Evolutionary conservation across 495 filamentous ascomycete genomes (phyloP).

Genomic region (Parathielavia appendiculata): DNA sequence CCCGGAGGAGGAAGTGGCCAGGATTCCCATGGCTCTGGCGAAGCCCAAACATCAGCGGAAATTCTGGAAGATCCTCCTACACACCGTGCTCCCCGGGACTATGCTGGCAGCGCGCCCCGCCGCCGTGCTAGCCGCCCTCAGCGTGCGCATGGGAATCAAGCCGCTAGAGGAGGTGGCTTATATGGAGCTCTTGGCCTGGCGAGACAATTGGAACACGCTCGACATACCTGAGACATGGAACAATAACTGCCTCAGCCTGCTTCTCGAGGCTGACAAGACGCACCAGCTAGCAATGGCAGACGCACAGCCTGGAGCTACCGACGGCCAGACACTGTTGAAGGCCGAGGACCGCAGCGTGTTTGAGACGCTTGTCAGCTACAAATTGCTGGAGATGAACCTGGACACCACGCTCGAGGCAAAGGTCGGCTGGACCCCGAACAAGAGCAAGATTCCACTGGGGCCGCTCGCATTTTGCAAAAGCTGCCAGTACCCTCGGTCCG

Average conservation of each 20-base stretch:
- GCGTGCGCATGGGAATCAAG: constrained; percentile 39
- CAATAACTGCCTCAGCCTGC: constrained; percentile 36
- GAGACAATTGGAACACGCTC: constrained; percentile 38
- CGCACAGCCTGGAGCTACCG: not conserved
- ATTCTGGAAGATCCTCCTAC: constrained; percentile 44
- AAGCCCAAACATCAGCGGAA: constrained; percentile 24
- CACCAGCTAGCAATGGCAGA: constrained; percentile 20
- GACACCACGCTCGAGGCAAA: constrained; percentile 32
- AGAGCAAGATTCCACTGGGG: constrained; percentile 34
- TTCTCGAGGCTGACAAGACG: constrained; percentile 41
- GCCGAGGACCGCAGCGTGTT: constrained; percentile 35
- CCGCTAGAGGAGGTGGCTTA: constrained; percentile 36
- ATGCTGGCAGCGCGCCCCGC: constrained; percentile 39
- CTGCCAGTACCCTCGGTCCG: constrained; percentile 42
- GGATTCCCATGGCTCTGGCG: constrained; percentile 39
- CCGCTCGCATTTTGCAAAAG: constrained; percentile 36
- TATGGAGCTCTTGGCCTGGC: constrained; percentile 35
- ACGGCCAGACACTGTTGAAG: constrained; percentile 21
- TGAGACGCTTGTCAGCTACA: constrained; percentile 41
- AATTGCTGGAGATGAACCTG: constrained; percentile 44
- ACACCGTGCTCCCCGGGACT: constrained; percentile 42
- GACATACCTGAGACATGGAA: constrained; percentile 46
- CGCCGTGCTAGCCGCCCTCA: constrained; percentile 43
- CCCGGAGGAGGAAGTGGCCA: constrained; percentile 25
- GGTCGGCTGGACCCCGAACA: constrained; percentile 41